Evolutionary conservation across 805 yeast species (phyloP), one percentile per base, ranked within the genome.

Genomic region (Saccharomycopsis javanensis): DNA sequence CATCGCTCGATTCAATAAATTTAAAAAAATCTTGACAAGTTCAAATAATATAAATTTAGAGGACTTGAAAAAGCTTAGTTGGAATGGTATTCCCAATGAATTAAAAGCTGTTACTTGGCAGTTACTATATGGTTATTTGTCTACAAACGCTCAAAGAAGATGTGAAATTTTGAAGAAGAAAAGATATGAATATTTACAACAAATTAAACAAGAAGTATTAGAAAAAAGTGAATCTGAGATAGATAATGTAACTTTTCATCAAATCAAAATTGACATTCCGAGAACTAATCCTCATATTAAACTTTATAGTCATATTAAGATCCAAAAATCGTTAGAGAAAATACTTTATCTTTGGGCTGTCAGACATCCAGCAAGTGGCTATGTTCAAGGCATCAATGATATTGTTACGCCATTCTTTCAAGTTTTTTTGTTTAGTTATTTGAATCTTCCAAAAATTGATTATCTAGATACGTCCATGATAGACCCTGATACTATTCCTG

Each of bases 381-480:
- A 92, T 69, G 99, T 92, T 20, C 99, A 92, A 72, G 99, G 99
- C 28, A 92, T 92, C 54, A 92, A 92, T 69, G 99, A 92, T 71
- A 75, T 92, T 53, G 88, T 84, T 15, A 92, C 97, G 1, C 98
- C 99, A 2, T 88, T 94, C 67, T 90, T 79, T 69, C 96, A 92
- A 70, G 84, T 90, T 0, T 92, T 92, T 65, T 69, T 94, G 52
- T 75, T 82, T 2, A 82, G 83, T 58, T 90, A 91, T 68, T 68
- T 83, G 33, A 53, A 59, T 31, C 38, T 16, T 25, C 75, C 69
- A 15, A 69, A 71, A 20, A 51, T 42, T 34, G 59, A 63, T 54
- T 50, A 57, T 30, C 18, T 70, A 28, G 71, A 75, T 51, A 75
- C 85, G 16, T 86, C 80, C 56, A 72, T 70, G 18, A 76, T 82